Evolutionary conservation across 805 yeast genomes (phyloP).

Genomic region (Yarrowia sp.): DNA sequence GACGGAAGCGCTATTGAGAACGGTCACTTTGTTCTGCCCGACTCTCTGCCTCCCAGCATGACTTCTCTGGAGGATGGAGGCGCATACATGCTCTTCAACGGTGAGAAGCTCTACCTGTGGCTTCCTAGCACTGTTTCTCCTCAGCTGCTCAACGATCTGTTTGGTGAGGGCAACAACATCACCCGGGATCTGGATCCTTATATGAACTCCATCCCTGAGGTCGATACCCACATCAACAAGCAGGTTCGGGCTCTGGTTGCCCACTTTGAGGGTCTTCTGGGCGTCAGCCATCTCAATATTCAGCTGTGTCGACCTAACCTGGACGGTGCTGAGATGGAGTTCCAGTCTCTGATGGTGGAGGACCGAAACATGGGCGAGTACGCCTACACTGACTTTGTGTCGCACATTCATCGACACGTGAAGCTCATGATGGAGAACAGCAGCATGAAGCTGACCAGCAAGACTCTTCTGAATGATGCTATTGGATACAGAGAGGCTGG

Average conservation of each 20-base stretch:
- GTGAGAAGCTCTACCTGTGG: conserved; percentile 65
- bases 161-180: conserved; percentile 60
- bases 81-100: conserved; percentile 78
- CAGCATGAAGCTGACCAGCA: conserved; percentile 34
- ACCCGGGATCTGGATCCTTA: conserved; percentile 58
- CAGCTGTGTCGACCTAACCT: conserved; percentile 68
- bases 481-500: conserved; percentile 33
- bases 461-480: conserved; percentile 26
- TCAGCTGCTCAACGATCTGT: conserved; percentile 71
- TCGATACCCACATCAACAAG: conserved; percentile 70
- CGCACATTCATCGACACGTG: conserved; percentile 66
- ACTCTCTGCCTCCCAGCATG: conserved; percentile 56
- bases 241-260: conserved; percentile 70
- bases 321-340: conserved; percentile 65
- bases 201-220: conserved; percentile 67
- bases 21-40: conserved; percentile 58
- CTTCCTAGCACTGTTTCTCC: conserved; percentile 73
- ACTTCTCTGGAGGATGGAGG: conserved; percentile 65
- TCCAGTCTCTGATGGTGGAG: conserved; percentile 71
- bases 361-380: conserved; percentile 66
- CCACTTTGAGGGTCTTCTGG: conserved; percentile 57
- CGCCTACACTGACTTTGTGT: conserved; percentile 71
- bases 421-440: conserved; percentile 45
- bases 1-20: conserved; percentile 62
- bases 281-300: conserved; percentile 56